Evolutionary conservation across 345 rosid genomes (phyloP).

Genomic region (Litchi chinensis): DNA sequence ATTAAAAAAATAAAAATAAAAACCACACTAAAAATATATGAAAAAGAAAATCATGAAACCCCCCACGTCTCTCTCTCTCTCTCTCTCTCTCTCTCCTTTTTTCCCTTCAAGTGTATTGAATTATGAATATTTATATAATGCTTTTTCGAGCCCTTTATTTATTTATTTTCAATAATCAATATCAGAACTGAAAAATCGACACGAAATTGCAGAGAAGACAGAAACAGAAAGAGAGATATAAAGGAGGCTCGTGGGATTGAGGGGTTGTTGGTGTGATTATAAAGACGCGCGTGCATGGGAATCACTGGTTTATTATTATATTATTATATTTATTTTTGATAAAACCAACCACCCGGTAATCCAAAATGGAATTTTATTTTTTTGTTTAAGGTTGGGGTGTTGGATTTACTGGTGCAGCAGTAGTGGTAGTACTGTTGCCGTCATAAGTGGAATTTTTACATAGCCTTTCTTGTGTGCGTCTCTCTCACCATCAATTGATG

Average conservation of each 20-base stretch:
- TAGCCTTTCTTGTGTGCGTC: neutral
- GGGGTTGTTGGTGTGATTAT: conserved; percentile 16
- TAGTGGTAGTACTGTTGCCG: too few relatives aligned
- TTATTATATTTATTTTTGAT: neutral
- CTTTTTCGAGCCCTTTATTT: conserved; percentile 9
- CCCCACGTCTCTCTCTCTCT: neutral
- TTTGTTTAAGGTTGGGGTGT: too few relatives aligned
- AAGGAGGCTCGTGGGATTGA: conserved; percentile 19
- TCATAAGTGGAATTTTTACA: neutral
- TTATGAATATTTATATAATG: neutral
- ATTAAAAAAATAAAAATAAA: neutral
- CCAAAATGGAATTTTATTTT: too few relatives aligned
- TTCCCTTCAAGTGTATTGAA: conserved; percentile 1
- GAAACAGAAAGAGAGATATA: conserved; percentile 18
- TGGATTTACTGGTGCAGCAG: neutral
- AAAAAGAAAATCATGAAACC: neutral
- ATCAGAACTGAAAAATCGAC: conserved; percentile 33
- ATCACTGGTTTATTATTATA: conserved; percentile 10
- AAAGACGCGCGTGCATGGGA: conserved; percentile 23
- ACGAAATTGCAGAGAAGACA: conserved; percentile 28
- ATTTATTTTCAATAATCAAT: conserved; percentile 15
- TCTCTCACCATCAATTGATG: neutral
- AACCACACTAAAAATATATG: neutral
- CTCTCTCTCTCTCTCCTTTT: too few relatives aligned
- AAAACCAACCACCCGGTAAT: conserved; percentile 1